A percentile compares a stretch with the other conserved stretches of the same genome.
Evolutionary conservation across 768 basidiomycete species (phyloP).

Genomic region (Leccinum subgranulosum): DNA sequence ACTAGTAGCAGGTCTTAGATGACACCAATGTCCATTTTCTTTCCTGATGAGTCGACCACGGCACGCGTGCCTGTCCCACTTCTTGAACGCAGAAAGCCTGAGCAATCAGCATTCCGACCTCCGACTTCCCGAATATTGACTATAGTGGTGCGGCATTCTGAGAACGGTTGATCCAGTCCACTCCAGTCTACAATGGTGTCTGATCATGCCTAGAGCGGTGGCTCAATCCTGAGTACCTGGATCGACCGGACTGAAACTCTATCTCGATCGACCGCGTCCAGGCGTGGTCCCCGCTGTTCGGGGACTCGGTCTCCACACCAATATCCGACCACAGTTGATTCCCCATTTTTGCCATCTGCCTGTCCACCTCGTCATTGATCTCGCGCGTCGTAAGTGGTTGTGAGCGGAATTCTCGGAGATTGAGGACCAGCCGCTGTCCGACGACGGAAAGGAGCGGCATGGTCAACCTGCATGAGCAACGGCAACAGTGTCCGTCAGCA

Average conservation of each 20-base stretch:
- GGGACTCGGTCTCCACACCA: neutral
- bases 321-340: neutral
- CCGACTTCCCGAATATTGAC: too few species aligned
- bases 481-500: neutral
- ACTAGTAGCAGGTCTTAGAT: neutral
- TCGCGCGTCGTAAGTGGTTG: constrained; percentile 2
- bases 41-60: neutral
- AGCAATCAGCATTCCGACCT: too few species aligned
- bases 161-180: neutral
- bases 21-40: neutral
- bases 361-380: constrained; percentile 8
- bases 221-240: neutral
- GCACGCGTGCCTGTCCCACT: too few species aligned
- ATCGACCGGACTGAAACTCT: neutral
- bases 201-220: too few species aligned
- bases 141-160: too few species aligned
- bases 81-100: too few species aligned
- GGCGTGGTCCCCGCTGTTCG: neutral
- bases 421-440: constrained; percentile 20
- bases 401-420: constrained; percentile 9
- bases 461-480: constrained; percentile 9
- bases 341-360: neutral
- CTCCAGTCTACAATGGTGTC: too few species aligned
- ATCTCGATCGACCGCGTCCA: neutral
- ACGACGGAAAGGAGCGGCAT: constrained; percentile 12